Percentiles rank a stretch among this genome's conserved stretches.
phyloP scores from a whole-genome alignment of 305 asterid genomes.

The Solanum hybrid region DNA sequence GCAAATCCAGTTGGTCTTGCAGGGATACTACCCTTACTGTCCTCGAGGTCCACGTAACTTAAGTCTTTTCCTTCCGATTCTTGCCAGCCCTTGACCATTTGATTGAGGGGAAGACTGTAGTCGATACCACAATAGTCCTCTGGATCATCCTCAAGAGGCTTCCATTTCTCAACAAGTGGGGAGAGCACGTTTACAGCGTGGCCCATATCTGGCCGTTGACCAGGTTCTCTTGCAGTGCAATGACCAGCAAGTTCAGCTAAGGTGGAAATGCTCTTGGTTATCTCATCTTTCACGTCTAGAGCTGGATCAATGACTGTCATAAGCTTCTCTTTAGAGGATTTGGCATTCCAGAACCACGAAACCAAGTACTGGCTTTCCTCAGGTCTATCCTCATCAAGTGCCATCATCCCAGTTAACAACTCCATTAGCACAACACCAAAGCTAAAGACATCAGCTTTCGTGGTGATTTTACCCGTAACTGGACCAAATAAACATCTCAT shows the following conservation, averaged over 20 bases:
- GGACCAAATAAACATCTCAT: conserved; percentile 7
- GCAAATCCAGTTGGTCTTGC: conserved; percentile 80
- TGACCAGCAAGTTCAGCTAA: conserved; percentile 87
- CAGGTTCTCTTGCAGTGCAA: conserved; percentile 76
- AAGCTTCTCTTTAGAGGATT: conserved; percentile 54
- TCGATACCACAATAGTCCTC: conserved; percentile 84
- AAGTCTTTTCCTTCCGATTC: conserved; percentile 57
- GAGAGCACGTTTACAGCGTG: conserved; percentile 66
- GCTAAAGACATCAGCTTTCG: conserved; percentile 80
- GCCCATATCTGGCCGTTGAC: conserved; percentile 85
- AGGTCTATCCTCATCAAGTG: conserved; percentile 59
- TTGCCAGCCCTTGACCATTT: conserved; percentile 93
- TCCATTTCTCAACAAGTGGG: conserved; percentile 77
- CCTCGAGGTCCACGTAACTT: conserved; percentile 56
- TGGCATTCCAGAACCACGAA: conserved; percentile 71
- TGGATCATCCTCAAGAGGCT: conserved; percentile 47
- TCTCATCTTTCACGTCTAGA: conserved; percentile 42
- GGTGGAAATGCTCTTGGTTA: conserved; percentile 41
- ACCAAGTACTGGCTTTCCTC: conserved; percentile 85
- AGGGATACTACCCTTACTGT: conserved; percentile 83
- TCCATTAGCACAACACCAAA: conserved; percentile 90
- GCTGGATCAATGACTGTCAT: conserved; percentile 55
- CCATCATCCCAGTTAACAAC: conserved; percentile 77
- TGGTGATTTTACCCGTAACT: conserved; percentile 86
- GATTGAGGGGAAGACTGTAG: conserved; percentile 76